A percentile compares a stretch with the other conserved stretches of the same genome.
phyloP scores from a whole-genome alignment of 2,329 filamentous ascomycete genomes.

The Aureobasidium mangrovei region DNA sequence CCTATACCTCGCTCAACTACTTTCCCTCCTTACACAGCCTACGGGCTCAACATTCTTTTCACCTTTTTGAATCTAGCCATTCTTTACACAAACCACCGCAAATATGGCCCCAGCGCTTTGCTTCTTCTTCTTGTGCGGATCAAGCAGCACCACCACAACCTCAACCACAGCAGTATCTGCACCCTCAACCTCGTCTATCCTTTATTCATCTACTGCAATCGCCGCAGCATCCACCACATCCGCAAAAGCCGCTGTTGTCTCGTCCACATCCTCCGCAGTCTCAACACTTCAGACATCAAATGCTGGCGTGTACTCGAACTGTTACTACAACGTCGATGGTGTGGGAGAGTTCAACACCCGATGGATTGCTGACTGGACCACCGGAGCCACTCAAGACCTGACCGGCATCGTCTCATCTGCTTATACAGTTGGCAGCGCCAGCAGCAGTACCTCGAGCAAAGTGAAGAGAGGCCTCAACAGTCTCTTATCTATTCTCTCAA shows the following conservation, averaged over 20 bases:
- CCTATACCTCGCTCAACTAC: not conserved
- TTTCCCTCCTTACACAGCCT: not conserved
- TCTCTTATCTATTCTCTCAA: not conserved
- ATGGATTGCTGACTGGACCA: conserved; percentile 5
- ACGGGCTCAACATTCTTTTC: not conserved
- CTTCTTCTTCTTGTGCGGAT: not conserved
- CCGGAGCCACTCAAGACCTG: not conserved
- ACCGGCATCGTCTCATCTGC: conserved; percentile 4
- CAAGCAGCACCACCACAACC: not conserved
- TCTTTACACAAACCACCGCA: not conserved
- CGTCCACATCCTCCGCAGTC: not conserved
- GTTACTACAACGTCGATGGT: conserved; percentile 7
- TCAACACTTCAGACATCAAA: not conserved
- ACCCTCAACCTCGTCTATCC: not conserved
- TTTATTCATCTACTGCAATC: not conserved
- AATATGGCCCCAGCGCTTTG: not conserved
- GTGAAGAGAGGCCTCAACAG: not conserved
- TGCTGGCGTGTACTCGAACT: conserved; percentile 6
- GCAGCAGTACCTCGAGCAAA: not conserved
- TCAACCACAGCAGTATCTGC: not conserved
- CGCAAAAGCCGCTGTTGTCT: not conserved
- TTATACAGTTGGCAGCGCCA: not conserved
- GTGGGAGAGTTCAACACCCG: conserved; percentile 8
- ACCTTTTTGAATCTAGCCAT: not conserved
- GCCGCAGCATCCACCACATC: not conserved